Evolutionary conservation across 768 basidiomycete genomes (phyloP), one percentile per base, ranked within the genome.

Genomic region (Lactarius indigo): DNA sequence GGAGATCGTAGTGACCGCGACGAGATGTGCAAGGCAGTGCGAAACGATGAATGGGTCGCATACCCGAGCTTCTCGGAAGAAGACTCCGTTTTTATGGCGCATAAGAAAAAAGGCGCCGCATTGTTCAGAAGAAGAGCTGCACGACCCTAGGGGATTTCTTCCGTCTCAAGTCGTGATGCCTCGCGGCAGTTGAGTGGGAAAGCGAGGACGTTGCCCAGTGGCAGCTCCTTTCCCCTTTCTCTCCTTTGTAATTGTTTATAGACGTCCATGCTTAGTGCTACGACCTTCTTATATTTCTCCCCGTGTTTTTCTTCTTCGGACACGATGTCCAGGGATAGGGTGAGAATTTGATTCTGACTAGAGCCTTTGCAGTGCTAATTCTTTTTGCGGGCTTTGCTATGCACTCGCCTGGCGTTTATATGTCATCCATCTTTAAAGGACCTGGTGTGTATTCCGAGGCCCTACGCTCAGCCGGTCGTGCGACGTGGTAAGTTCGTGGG

Each of bases 31-130:
- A 90, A 89, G 73, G 88, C 91, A 7, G 97, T 99, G 5, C 80
- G 98, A 60, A 99, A 99, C 74, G 97, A 99, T 74, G 93, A 96
- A 71, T 98, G 96, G 96, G 90, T 98, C 20, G 95, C 95, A 5
- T 95, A 98, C 75, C 96, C 97, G 1, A 92, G 93, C 2, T 96
- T 94, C 87, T 89, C 91, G 4, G 92, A 89, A 70, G 97, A 99
- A 75, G 96, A 96, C 70, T 88, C 93, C 1, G 94, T 92, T 1
- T 97, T 97, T 73, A 80, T 91, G 68, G 85, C 92, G 1, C 90
- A 94, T 75, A 90, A 91, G 79, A 97, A 96, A 83, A 99, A 98
- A 98, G 74, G 96, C 96, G 0, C 83, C 98, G 12, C 96, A 98
- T 78, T 90, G 95, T 39, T 90, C 89, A 60, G 97, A 99, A 73